A percentile compares a stretch with the other conserved stretches of the same genome.
Conservation (phyloP, 768 basidiomycete species). For the Roridomyces roridus region DNA sequence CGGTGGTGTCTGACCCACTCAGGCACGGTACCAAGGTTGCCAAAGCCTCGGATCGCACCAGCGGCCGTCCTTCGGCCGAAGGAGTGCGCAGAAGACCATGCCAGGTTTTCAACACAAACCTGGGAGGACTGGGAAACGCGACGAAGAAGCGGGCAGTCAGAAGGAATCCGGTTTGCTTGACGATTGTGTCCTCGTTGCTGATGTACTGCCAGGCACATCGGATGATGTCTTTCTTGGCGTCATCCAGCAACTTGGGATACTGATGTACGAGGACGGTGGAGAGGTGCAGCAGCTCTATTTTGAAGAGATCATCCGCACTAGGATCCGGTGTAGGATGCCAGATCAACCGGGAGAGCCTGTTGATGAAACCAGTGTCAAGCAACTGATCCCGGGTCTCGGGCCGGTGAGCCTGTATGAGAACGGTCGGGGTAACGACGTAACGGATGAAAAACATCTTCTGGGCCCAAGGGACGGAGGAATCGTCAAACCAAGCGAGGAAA, state of each 20-base stretch:
- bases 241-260: constrained; percentile 79
- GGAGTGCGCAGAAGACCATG: constrained; percentile 84
- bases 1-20: constrained; percentile 62
- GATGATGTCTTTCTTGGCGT: constrained; percentile 90
- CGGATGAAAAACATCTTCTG: constrained; percentile 86
- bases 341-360: constrained; percentile 71
- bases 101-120: constrained; percentile 93
- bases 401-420: constrained; percentile 77
- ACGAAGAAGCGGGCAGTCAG: constrained; percentile 92
- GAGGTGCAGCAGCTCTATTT: constrained; percentile 89
- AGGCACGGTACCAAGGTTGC: constrained; percentile 87
- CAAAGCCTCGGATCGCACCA: constrained; percentile 83
- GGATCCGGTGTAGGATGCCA: constrained; percentile 81
- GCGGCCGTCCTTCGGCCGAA: constrained; percentile 70
- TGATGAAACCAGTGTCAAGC: constrained; percentile 74
- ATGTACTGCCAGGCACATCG: constrained; percentile 93
- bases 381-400: constrained; percentile 60
- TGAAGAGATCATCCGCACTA: constrained; percentile 79
- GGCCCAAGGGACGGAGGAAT: constrained; percentile 62
- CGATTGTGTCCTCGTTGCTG: constrained; percentile 83
- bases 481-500: constrained; percentile 86
- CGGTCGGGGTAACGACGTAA: constrained; percentile 84
- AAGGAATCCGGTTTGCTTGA: constrained; percentile 92
- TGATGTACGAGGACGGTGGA: constrained; percentile 89
- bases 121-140: constrained; percentile 85